Percentiles rank a stretch among this genome's conserved stretches.
Evolutionary conservation across 352 stramenopile genomes (phyloP).

Genomic region (Globisporangium parvum): DNA sequence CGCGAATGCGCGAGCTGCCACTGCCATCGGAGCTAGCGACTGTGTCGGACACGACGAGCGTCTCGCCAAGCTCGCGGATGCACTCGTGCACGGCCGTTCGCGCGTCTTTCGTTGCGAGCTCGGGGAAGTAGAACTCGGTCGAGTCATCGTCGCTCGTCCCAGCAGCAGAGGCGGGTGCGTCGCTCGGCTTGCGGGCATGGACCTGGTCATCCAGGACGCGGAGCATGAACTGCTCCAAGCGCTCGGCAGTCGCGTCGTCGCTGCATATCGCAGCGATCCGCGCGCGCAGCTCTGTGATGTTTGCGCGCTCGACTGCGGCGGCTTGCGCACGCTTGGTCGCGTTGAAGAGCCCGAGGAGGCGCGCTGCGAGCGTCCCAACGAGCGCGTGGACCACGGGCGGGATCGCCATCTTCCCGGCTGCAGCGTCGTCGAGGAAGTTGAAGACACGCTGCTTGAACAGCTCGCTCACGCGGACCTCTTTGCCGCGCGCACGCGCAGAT

Average conservation of each 20-base stretch:
- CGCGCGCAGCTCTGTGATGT: slow-evolving; percentile 36
- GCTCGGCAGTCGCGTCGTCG: slow-evolving; percentile 23
- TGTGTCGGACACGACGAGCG: slow-evolving; percentile 80
- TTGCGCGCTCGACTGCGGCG: slow-evolving; percentile 28
- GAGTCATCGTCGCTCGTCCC: slow-evolving; percentile 5
- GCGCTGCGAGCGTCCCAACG: slow-evolving; percentile 51
- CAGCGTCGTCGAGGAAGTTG: slow-evolving; percentile 43
- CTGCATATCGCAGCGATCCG: slow-evolving; percentile 43
- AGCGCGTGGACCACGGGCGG: slow-evolving; percentile 32
- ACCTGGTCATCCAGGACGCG: slow-evolving; percentile 27
- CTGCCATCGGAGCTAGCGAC: slow-evolving; percentile 28
- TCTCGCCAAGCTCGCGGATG: slow-evolving; percentile 63
- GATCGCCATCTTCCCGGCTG: slow-evolving; percentile 21
- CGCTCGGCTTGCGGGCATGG: slow-evolving; percentile 8
- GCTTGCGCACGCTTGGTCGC: slow-evolving; percentile 40
- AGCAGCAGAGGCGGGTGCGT: neutral
- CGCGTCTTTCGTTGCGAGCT: slow-evolving; percentile 77
- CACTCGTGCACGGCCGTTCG: slow-evolving; percentile 83
- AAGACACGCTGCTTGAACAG: slow-evolving; percentile 77
- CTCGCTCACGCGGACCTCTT: slow-evolving; percentile 64
- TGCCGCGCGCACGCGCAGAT: slow-evolving; percentile 18
- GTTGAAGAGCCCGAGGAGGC: slow-evolving; percentile 61
- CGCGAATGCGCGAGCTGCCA: slow-evolving; percentile 57
- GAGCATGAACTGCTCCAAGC: slow-evolving; percentile 38
- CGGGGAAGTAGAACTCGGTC: slow-evolving; percentile 60